A percentile compares a stretch with the other conserved stretches of the same genome.
Evolutionary conservation across 352 stramenopile genomes (phyloP).

Genomic region (Aphanomyces cochlioides): DNA sequence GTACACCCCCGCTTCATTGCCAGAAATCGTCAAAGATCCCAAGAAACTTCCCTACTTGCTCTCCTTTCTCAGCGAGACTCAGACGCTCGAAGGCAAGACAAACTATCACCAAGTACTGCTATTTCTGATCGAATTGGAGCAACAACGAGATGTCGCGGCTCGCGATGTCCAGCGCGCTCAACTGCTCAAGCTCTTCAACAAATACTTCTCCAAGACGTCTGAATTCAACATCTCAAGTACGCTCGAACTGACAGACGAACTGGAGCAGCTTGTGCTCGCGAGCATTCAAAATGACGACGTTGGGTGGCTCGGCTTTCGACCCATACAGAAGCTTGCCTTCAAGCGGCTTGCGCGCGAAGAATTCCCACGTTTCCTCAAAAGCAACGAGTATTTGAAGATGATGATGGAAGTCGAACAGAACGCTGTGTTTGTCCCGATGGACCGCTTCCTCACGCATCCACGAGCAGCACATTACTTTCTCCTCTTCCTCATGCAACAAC

Average conservation of each 20-base stretch:
- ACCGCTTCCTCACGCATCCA: conserved; percentile 68
- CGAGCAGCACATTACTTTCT: conserved; percentile 82
- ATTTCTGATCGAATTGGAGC: conserved; percentile 79
- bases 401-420: conserved; percentile 76
- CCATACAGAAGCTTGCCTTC: conserved; percentile 81
- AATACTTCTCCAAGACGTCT: conserved; percentile 77
- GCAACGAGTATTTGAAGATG: conserved; percentile 80
- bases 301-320: conserved; percentile 72
- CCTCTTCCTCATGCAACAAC: conserved; percentile 82
- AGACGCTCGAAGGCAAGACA: conserved; percentile 36
- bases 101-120: conserved; percentile 83
- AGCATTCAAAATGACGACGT: conserved; percentile 51
- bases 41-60: conserved; percentile 82
- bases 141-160: conserved; percentile 57
- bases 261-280: conserved; percentile 70
- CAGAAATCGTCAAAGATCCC: conserved; percentile 80
- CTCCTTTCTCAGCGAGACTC: conserved; percentile 59
- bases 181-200: conserved; percentile 79
- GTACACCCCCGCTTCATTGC: conserved; percentile 76
- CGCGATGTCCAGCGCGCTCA: conserved; percentile 65
- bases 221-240: conserved; percentile 82
- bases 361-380: conserved; percentile 81
- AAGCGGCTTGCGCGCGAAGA: conserved; percentile 77
- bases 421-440: conserved; percentile 70
- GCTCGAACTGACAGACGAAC: conserved; percentile 68